A percentile compares a stretch with the other conserved stretches of the same genome.
Evolutionary conservation across 129 eudicot species (phyloP).

Genomic region (Tagetes patula): DNA sequence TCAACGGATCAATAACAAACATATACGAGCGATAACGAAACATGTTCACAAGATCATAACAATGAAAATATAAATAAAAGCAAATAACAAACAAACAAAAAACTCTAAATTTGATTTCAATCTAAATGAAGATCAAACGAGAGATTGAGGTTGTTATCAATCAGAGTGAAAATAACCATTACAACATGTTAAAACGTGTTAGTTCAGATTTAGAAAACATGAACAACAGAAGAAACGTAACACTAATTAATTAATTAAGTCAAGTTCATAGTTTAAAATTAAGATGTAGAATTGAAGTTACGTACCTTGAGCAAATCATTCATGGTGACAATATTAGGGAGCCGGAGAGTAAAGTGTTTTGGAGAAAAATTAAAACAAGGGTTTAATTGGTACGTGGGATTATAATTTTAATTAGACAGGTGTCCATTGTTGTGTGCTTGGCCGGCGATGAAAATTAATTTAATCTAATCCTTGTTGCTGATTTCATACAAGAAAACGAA

Average conservation of each 20-base stretch:
- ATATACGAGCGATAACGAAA: neutral
- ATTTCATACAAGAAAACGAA: conserved; percentile 39
- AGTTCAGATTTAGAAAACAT: neutral
- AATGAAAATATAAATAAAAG: neutral
- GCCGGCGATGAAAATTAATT: conserved; percentile 30
- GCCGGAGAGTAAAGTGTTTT: conserved; percentile 23
- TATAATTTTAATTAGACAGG: conserved; percentile 22
- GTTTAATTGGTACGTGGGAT: conserved; percentile 27
- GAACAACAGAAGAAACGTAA: conserved; percentile 17
- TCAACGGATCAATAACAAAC: neutral
- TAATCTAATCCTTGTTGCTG: conserved; percentile 24
- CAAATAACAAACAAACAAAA: neutral
- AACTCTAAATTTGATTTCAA: neutral
- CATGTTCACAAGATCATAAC: conserved; percentile 9
- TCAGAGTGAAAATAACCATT: neutral
- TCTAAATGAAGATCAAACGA: neutral
- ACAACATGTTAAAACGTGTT: too few relatives aligned
- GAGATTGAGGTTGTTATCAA: neutral
- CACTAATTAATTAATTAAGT: neutral
- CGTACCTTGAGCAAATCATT: conserved; percentile 40
- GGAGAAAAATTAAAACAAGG: conserved; percentile 19
- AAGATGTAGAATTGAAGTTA: conserved; percentile 24
- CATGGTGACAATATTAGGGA: conserved; percentile 19
- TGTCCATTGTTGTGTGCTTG: conserved; percentile 20
- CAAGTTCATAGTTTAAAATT: neutral